phyloP scores from a whole-genome alignment of 2,329 filamentous ascomycete genomes.

The Neofusicoccum cordaticola region DNA sequence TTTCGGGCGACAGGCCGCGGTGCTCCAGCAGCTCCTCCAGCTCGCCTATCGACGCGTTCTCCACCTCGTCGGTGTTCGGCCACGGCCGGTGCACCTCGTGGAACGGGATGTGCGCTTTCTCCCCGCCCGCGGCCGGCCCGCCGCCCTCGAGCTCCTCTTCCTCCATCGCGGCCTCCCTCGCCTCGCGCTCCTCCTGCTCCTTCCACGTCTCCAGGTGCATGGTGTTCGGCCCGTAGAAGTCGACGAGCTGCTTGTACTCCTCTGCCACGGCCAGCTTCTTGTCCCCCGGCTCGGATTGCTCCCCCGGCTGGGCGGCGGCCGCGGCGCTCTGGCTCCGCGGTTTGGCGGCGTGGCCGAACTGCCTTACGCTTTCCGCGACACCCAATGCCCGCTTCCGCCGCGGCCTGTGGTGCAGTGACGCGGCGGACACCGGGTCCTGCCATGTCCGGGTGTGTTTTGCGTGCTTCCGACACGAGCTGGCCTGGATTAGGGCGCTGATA shows the following conservation, averaged over 20 bases:
- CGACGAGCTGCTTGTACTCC: background rate
- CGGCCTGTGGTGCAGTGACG: constrained; percentile 20
- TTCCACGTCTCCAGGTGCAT: background rate
- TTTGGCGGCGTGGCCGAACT: constrained; percentile 15
- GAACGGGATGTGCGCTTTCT: background rate
- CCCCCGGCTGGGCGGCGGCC: background rate
- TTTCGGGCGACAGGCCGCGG: constrained; percentile 42
- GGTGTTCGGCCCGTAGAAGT: background rate
- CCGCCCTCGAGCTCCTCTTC: constrained; percentile 23
- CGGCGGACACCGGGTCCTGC: constrained; percentile 9
- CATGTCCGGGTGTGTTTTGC: constrained; percentile 34
- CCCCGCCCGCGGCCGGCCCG: constrained; percentile 22
- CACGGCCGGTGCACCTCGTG: constrained; percentile 28
- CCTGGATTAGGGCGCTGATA: constrained; percentile 52
- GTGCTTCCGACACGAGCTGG: constrained; percentile 52
- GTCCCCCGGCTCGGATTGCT: constrained; percentile 12
- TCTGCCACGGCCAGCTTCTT: background rate
- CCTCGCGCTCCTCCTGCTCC: constrained; percentile 33
- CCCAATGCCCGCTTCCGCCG: constrained; percentile 23
- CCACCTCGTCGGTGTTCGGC: constrained; percentile 33
- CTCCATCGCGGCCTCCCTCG: constrained; percentile 24
- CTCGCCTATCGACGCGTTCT: constrained; percentile 33
- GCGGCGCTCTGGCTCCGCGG: background rate
- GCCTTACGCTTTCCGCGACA: constrained; percentile 13
- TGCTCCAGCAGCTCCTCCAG: constrained; percentile 42